Percentiles rank a stretch among this genome's conserved stretches.
Conservation (phyloP, 495 filamentous ascomycete species). For the Penicillium paxilli region DNA sequence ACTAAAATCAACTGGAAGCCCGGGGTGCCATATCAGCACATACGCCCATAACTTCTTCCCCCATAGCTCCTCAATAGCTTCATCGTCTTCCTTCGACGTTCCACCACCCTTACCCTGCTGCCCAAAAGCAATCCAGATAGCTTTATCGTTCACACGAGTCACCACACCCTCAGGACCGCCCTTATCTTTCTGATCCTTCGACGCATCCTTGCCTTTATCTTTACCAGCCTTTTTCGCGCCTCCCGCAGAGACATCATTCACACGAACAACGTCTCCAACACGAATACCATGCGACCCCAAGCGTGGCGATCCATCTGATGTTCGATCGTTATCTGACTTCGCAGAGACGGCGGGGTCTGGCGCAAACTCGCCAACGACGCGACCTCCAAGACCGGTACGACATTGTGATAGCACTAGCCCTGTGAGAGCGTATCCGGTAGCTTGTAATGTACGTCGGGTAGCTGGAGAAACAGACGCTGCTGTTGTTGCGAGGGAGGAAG, state of each 20-base stretch:
- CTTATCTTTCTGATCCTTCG: conserved; percentile 33
- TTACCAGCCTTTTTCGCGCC: conserved; percentile 64
- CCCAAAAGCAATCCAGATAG: conserved; percentile 68
- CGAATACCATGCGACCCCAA: conserved; percentile 82
- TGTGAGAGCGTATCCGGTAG: conserved; percentile 82
- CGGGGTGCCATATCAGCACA: conserved; percentile 18
- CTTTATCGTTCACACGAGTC: conserved; percentile 59
- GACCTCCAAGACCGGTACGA: conserved; percentile 89
- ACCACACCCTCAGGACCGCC: conserved; percentile 82
- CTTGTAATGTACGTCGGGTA: conserved; percentile 72
- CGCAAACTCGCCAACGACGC: conserved; percentile 78
- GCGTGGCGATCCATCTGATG: conserved; percentile 26
- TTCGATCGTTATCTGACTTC: conserved; percentile 34
- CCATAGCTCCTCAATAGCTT: conserved; percentile 59
- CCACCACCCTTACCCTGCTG: conserved; percentile 51
- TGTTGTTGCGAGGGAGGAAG: conserved; percentile 60
- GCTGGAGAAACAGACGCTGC: conserved; percentile 66
- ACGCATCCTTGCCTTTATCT: conserved; percentile 60
- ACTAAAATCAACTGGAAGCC: not conserved
- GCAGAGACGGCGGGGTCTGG: conserved; percentile 66
- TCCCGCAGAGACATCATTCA: conserved; percentile 71
- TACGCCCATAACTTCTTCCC: conserved; percentile 66
- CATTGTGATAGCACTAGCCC: conserved; percentile 75
- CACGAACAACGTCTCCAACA: conserved; percentile 81
- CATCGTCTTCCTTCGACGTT: conserved; percentile 50